Percentiles rank a stretch among this genome's conserved stretches.
phyloP scores from a whole-genome alignment of 2,329 filamentous ascomycete genomes.

The Neopestalotiopsis rosae region DNA sequence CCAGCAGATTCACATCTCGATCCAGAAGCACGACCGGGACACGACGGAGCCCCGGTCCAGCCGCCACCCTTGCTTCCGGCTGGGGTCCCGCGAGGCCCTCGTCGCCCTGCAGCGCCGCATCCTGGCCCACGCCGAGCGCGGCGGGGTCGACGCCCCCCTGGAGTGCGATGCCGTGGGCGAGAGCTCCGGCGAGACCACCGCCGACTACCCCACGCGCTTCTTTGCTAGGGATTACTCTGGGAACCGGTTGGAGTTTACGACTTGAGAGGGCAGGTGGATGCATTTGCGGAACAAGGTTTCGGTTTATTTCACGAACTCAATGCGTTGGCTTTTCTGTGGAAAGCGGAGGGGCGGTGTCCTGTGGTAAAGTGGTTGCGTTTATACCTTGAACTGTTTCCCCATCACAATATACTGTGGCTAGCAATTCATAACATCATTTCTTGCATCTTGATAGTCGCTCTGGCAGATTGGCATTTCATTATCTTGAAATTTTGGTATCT shows the following conservation, averaged over 20 bases:
- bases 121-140: constrained; percentile 56
- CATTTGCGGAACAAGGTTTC: neutral
- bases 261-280: constrained; percentile 34
- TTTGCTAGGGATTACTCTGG: constrained; percentile 65
- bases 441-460: neutral
- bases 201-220: constrained; percentile 66
- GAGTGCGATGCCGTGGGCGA: constrained; percentile 61
- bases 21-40: constrained; percentile 40
- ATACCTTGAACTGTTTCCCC: neutral
- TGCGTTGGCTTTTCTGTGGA: no score
- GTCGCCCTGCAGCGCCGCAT: constrained; percentile 51
- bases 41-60: constrained; percentile 41
- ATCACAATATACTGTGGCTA: neutral
- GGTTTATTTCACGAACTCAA: no score
- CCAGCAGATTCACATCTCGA: constrained; percentile 63
- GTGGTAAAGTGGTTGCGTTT: no score
- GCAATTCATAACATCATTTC: neutral
- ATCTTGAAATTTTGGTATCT: neutral
- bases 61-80: constrained; percentile 64
- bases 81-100: constrained; percentile 54
- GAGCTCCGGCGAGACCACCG: constrained; percentile 49
- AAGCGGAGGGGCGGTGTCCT: no score
- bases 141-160: constrained; percentile 51
- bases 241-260: constrained; percentile 58
- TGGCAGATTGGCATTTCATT: neutral